Base-by-base conservation (phyloP, 306 rosid species). In the Dryas alaskensis region DNA sequence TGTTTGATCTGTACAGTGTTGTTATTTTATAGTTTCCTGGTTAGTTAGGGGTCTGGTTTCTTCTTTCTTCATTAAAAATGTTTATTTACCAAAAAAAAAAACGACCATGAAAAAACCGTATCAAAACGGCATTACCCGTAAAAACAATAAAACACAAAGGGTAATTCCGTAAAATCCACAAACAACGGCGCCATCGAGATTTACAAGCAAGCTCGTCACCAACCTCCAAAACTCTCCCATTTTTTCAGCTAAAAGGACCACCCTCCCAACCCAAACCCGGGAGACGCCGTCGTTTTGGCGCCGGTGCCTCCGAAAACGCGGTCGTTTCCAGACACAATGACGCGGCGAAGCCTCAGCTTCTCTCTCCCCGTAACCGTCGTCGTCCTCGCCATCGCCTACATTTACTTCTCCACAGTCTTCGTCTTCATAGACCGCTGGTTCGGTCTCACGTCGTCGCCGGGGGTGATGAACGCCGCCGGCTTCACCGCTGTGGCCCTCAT, bases 401-500 rank as follows among this genome's bases (percentile, higher is more conserved):
- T 92, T 60, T 94, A 94, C 84, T 47, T 83, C 44, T 85, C 99
- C 52, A 85, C 99, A 7, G 78, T 94, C 27, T 94, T 94, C 81
- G 76, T 94, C 22, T 92, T 89, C 81, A 81, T 91, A 10, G 95
- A 92, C 66, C 88, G 83, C 10, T 94, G 99, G 99, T 81, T 94
- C 67, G 97, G 99, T 46, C 92, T 94, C 74, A 50, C 73, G 83
- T 81, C 99, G n/a, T 94, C 99, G 8, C 99, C 99, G 0, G 99
- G 99, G 37, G 82, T 94, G 49, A 83, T 80, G 72, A 94, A 94
- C 92, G 86, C 90, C 75, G 48, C 73, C 70, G 89, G 81, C 73
- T 94, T 94, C 91, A 84, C 99, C n/a, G 88, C 81, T 44, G 55
- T 92, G 13, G 82, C 97, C 12, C 39, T 71, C 74, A 81, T 86